These are phyloP conservation scores for Melanomma pulvis-pyrius DNA, from an alignment of 495 filamentous ascomycete species.

Conservation along the genomic window DNA sequence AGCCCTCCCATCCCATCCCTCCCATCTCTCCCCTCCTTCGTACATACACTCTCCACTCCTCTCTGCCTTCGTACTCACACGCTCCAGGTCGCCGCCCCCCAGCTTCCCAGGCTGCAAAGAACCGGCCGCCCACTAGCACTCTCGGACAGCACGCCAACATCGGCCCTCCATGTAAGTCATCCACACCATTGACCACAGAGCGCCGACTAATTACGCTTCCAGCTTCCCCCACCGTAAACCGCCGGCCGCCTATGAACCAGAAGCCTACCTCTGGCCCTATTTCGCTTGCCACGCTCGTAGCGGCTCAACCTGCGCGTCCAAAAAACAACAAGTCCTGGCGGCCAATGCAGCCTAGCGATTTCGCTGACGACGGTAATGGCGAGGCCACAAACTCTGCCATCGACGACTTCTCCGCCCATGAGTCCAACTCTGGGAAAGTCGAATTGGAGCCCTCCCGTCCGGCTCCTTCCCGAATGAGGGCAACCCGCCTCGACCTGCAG, in stretches of 20 bases:
- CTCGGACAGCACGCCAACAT: neutral
- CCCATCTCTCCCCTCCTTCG: neutral
- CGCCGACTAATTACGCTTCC: neutral
- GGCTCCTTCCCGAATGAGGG: neutral
- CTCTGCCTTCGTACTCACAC: neutral
- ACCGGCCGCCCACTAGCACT: constrained; percentile 25
- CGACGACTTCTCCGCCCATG: neutral
- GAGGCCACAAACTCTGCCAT: neutral
- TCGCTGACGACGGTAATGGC: constrained; percentile 15
- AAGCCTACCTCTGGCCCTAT: constrained; percentile 28
- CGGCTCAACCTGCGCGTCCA: constrained; percentile 17
- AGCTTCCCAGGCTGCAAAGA: constrained; percentile 23
- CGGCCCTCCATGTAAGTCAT: no score
- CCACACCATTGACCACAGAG: constrained; percentile 11
- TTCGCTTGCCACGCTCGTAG: constrained; percentile 25
- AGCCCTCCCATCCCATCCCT: neutral
- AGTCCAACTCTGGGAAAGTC: neutral
- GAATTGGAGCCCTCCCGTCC: neutral
- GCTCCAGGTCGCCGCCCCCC: constrained; percentile 32
- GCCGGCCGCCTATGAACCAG: no score
- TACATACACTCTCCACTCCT: neutral
- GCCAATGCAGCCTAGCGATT: constrained; percentile 30
- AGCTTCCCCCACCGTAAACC: neutral
- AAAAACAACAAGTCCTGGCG: constrained; percentile 33
- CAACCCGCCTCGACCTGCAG: constrained; percentile 7